Evolutionary conservation across 306 rosid genomes (phyloP), one percentile per base, ranked within the genome.

Genomic region (Prunus kanzakura): DNA sequence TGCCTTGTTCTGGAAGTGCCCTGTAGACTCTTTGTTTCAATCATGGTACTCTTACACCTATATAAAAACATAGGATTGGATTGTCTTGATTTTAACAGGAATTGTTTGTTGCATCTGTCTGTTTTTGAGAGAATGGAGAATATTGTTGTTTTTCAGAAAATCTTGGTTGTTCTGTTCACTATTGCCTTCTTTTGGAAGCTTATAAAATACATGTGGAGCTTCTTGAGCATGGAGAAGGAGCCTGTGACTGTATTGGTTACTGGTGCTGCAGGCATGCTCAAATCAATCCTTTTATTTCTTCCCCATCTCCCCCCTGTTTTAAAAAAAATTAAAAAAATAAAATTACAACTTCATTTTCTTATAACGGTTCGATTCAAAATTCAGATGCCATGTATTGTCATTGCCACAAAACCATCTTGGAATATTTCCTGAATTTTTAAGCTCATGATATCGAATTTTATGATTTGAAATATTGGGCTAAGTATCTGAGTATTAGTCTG

Each of bases 191-290:
- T 89, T 78, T 87, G 96, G 93, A 92, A 82, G 83, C 89, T 92
- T 49, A 77, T 85, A 51, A 88, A 71, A 73, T 68, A 88, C 57
- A 89, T 95, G 96, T 88, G 84, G 79, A 81, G 89, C 78, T 91
- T 95, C 82, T 74, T 88, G 46, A 78, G 58, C 47, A 54, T 60
- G 54, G 89, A 90, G 72, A 92, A 87, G 84, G 93, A 93, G 63
- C 97, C 98, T 2, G 51, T 90, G 47, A 89, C 56, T 0, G 87
- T 94, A 2, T 86, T 94, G 83, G 88, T 94, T 84, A 90, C 93
- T 3, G 96, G 96, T 49, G 97, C 97, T 76, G 86, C 93, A 89
- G 96, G 96, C 92, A 92, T 74, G 93, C 32, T 32, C 80, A 5
- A 67, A 77, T 63, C 56, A 19, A 4, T 61, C 22, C 61, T 1